These are phyloP conservation scores for Tulasnella sp. DNA, from an alignment of 768 basidiomycete species.

Conservation along the genomic window DNA sequence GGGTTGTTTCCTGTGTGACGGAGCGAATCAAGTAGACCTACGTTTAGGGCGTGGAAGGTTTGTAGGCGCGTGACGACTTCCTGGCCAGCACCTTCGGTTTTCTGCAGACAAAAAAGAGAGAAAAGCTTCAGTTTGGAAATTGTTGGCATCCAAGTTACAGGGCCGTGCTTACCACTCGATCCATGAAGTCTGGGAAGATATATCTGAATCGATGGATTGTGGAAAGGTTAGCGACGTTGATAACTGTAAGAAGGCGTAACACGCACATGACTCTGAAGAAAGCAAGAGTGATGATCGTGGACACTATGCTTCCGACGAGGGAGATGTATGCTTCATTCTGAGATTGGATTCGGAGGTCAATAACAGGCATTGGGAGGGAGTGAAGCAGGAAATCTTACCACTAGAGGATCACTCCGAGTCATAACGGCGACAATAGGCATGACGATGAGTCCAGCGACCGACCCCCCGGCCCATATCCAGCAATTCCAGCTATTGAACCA, in stretches of 20 bases:
- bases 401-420: slow-evolving; percentile 45
- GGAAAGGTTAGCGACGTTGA: not conserved
- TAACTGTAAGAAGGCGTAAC: not conserved
- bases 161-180: slow-evolving; percentile 37
- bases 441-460: slow-evolving; percentile 50
- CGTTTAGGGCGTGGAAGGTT: slow-evolving; percentile 70
- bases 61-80: slow-evolving; percentile 61
- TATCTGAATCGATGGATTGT: slow-evolving; percentile 19
- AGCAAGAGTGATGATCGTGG: slow-evolving; percentile 52
- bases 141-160: not conserved
- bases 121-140: not conserved
- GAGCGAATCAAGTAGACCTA: slow-evolving; percentile 29
- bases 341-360: not conserved
- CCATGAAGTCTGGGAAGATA: slow-evolving; percentile 60
- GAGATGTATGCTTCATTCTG: slow-evolving; percentile 70
- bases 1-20: not conserved
- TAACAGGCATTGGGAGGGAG: not conserved
- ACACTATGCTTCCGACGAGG: slow-evolving; percentile 45
- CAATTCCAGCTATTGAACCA: slow-evolving; percentile 82
- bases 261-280: slow-evolving; percentile 49
- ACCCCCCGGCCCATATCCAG: slow-evolving; percentile 57
- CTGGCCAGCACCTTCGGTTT: slow-evolving; percentile 60
- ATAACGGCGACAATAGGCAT: slow-evolving; percentile 61
- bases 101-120: not conserved
- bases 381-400: slow-evolving; percentile 30